Evolutionary conservation across 805 yeast species (phyloP), one percentile per base, ranked within the genome.

Genomic region (Hanseniaspora singularis): DNA sequence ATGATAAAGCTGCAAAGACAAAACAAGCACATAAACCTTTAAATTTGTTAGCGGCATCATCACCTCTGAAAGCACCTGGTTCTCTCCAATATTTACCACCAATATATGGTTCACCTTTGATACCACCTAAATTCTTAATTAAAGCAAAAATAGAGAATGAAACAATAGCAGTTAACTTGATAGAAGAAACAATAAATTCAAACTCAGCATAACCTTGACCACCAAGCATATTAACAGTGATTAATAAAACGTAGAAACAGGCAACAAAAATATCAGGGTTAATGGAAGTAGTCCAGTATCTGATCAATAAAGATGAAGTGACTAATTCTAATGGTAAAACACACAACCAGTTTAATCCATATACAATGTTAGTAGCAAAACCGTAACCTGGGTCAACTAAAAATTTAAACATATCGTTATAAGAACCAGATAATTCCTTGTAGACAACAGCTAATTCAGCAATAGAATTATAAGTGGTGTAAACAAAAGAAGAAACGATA

Each of bases 281-380:
- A 34, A 70, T 58, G 1, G 45, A 33, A 15, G 59, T 57, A 39
- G 61, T 63, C 82, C 82, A 76, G 54, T 61, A 77, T 53, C 67
- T 59, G 33, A 76, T 64, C 4, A 76, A 67, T 52, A 76, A 64
- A 4, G 78, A 65, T 3, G 79, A 76, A 1, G 81, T 77, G 36
- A 74, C 75, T 48, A 78, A 64, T 55, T 79, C 86, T 50, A 79
- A 66, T 0, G 87, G 85, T 42, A 79, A 63, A 28, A 77, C 69
- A 15, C 78, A 77, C 19, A 77, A 60, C 77, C 77, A 75, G 58
- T 76, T 80, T 53, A 79, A 61, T 44, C 72, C 76, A 54, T 77
- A 79, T 59, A 76, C 72, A 81, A 82, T 77, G 36, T 81, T 82
- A 59, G 79, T 74, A 47, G 86, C 80, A 58, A 79, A 79, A 7